Percentiles rank a stretch among this genome's conserved stretches.
Conservation (phyloP, 225 moss, liverwort and hornwort genomes). For the Physcomitrellopsis africana region DNA sequence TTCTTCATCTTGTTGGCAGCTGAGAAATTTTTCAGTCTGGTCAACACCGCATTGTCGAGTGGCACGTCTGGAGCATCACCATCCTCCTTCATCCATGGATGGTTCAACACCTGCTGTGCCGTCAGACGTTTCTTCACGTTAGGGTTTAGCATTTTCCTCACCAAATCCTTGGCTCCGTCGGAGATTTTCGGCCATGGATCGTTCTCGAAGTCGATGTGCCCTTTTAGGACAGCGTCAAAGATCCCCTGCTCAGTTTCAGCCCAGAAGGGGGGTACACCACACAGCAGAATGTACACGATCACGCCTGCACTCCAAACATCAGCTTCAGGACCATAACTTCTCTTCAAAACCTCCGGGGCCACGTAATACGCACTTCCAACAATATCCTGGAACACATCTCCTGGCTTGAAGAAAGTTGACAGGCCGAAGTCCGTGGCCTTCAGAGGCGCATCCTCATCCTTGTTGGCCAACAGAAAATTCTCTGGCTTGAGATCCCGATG, state of each 20-base stretch:
- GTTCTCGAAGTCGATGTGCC: constrained; percentile 48
- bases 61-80: constrained; percentile 79
- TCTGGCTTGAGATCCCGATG: constrained; percentile 64
- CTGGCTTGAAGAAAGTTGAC: constrained; percentile 57
- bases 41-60: constrained; percentile 84
- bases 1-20: constrained; percentile 97
- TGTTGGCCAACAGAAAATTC: constrained; percentile 54
- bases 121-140: constrained; percentile 47
- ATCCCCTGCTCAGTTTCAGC: constrained; percentile 60
- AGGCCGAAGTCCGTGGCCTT: constrained; percentile 63
- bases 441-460: constrained; percentile 48
- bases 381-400: constrained; percentile 50
- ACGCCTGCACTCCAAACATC: constrained; percentile 68
- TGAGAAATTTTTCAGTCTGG: constrained; percentile 88
- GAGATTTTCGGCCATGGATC: constrained; percentile 58
- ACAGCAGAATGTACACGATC: constrained; percentile 58
- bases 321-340: constrained; percentile 55
- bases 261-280: constrained; percentile 65
- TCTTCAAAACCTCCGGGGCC: constrained; percentile 56
- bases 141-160: constrained; percentile 51
- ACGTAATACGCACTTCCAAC: constrained; percentile 62
- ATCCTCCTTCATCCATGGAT: constrained; percentile 88
- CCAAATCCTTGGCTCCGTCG: constrained; percentile 48
- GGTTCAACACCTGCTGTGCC: constrained; percentile 56
- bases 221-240: constrained; percentile 53